Evolutionary conservation across 805 yeast genomes (phyloP), one percentile per base, ranked within the genome.

Genomic region (Candida endomychidarum): DNA sequence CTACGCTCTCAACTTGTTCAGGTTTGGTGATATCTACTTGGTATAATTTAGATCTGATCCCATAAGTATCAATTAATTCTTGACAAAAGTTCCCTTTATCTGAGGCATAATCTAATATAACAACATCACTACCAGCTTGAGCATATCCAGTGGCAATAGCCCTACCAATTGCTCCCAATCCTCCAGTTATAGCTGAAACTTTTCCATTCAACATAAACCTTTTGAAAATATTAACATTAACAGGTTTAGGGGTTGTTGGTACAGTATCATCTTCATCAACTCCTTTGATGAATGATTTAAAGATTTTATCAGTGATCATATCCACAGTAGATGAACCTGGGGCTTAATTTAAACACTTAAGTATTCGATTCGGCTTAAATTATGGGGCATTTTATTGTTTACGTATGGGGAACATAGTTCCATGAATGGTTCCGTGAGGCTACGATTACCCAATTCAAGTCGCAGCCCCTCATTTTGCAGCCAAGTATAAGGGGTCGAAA

Each of bases 131-230:
- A 43, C 63, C 51, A 49, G 61, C 54, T 48, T 51, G 38, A 47
- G 63, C 54, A 39, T 53, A 58, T 0, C 57, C 57, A 32, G 47
- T 54, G 18, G 61, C 58, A 22, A 58, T 48, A 26, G 60, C 62
- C 11, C 51, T 54, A 1, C 60, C 65, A 43, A 60, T 60, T 19
- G 61, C 60, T 7, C 65, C 61, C 18, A 58, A 54, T 5, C 61
- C 61, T 2, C 65, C 65, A 7, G 65, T 59, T 23, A 59, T 50
- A 11, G 50, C 57, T n/a, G 61, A 55, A 12, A 55, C 58, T 31
- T 58, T 59, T 2, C 49, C 57, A 19, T 42, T 44, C 24, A 52
- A 38, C n/a, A 51, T 38, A 16, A 52, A 46, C 41, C 53, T 27
- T 14, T 45, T 41, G 41, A 35, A 27, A 23, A 47, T 47, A 24